These are phyloP conservation scores for Xylariaceae sp. DNA, from an alignment of 2,329 filamentous ascomycete genomes.

Conservation along the genomic window DNA sequence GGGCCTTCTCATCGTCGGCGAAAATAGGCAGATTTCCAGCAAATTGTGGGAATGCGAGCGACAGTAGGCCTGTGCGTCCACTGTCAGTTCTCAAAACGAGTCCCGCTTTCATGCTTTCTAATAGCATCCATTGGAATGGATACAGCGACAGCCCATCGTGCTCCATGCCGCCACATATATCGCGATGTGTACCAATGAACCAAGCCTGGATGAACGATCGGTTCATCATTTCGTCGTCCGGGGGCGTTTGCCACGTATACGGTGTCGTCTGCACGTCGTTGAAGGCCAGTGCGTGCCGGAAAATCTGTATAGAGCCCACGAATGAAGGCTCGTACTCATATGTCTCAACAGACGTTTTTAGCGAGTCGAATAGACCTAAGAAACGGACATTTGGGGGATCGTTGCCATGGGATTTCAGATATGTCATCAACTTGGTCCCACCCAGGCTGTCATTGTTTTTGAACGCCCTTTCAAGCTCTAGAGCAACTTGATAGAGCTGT, in stretches of 20 bases:
- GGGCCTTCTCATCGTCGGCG: slow-evolving; percentile 4
- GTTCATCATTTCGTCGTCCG: not conserved
- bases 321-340: slow-evolving; percentile 13
- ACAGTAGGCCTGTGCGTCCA: not conserved
- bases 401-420: slow-evolving; percentile 3
- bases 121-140: slow-evolving; percentile 13
- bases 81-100: slow-evolving; percentile 2
- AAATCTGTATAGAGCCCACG: slow-evolving; percentile 4
- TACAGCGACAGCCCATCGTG: slow-evolving; percentile 12
- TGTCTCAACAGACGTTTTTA: slow-evolving; percentile 4
- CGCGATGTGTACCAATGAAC: slow-evolving; percentile 10
- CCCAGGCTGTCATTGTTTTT: slow-evolving; percentile 4
- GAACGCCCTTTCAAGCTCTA: slow-evolving; percentile 2
- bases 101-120: slow-evolving; percentile 11
- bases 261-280: slow-evolving; percentile 8
- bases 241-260: not conserved
- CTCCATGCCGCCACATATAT: slow-evolving; percentile 11
- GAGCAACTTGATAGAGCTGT: slow-evolving; percentile 7
- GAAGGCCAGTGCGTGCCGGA: slow-evolving; percentile 13
- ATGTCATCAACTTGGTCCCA: slow-evolving; percentile 1
- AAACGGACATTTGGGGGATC: slow-evolving; percentile 5
- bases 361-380: slow-evolving; percentile 6
- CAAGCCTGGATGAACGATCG: slow-evolving; percentile 12
- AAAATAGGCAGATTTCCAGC: slow-evolving; percentile 6
- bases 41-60: slow-evolving; percentile 10